These are phyloP conservation scores for Isatis lusitanica DNA, from an alignment of 441 rosid genomes.

Conservation along the genomic window DNA sequence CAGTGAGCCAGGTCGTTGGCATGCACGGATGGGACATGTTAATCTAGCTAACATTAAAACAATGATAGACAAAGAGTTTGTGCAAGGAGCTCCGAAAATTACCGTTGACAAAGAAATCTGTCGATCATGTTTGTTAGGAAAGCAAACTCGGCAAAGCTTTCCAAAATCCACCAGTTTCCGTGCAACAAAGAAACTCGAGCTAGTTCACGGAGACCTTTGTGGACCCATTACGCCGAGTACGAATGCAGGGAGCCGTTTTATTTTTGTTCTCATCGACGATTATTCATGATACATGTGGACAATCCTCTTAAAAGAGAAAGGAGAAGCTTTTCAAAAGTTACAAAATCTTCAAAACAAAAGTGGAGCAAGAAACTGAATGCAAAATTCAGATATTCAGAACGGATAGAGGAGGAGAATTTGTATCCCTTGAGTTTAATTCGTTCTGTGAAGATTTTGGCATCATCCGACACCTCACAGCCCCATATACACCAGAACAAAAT, in stretches of 20 bases:
- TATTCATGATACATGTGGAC: no score
- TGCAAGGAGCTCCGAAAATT: neutral
- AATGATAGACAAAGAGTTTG: neutral
- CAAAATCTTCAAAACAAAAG: neutral
- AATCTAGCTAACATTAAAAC: neutral
- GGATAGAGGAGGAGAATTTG: neutral
- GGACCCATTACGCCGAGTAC: no score
- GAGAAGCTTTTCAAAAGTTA: no score
- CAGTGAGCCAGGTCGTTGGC: neutral
- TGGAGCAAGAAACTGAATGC: neutral
- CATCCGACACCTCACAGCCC: neutral
- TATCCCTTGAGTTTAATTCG: neutral
- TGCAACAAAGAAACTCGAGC: no score
- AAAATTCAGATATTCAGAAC: neutral
- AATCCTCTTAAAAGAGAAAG: no score
- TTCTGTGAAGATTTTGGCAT: neutral
- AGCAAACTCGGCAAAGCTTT: neutral
- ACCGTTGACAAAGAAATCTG: neutral
- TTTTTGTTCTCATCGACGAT: no score
- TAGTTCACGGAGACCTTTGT: no score
- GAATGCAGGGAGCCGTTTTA: no score
- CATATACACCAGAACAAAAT: neutral
- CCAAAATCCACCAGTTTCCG: no score
- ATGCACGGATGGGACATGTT: neutral
- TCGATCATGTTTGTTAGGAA: neutral